Base-by-base conservation (phyloP, 1,139 yeast genomes). In the Scheffersomyces illinoinensis region DNA sequence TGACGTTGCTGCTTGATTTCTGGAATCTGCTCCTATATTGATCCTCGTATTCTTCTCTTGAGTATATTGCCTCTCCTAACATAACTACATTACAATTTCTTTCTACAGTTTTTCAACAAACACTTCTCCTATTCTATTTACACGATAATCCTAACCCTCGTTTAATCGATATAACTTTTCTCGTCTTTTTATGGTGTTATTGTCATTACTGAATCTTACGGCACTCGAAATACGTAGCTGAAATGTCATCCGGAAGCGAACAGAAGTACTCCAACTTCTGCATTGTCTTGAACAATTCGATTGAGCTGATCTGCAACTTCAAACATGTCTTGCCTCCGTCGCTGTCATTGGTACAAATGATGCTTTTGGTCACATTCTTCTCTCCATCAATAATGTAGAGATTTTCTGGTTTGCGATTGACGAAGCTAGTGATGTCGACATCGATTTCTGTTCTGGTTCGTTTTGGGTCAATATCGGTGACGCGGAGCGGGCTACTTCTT, bases 201-300 rank as follows among this genome's bases (percentile, higher is more conserved):
- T 5, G 17, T 18, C 20, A n/a, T 57, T 61, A 71, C 50, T 63
- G 64, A 52, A 80, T 80, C 65, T 79, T 78, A 60, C 85, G 71
- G 67, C 85, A 81, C 66, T 81, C 85, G 62, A 81, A 80, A 65
- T 80, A 79, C 8, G 84, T 80, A 52, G 84, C 82, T 61, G 78
- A 76, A 55, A 80, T 75, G 59, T 79, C 82, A 59, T 79, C 79
- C 1, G 84, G 83, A 61, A 80, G 77, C 2, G 82, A 77, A 61
- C 84, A 81, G 62, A 79, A 79, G 62, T 79, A 79, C 53, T 79
- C 83, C 54, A 78, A 69, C 53, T 70, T 71, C 60, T 81, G 85
- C 85, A 81, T 81, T 46, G 77, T 77, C 63, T 75, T 79, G 71
- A 81, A 81, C 59, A 81, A 71, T 59, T 78, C 76, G 52, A 79